Conservation (phyloP, 2,329 filamentous ascomycete species). For the Penicillium occitanis region DNA sequence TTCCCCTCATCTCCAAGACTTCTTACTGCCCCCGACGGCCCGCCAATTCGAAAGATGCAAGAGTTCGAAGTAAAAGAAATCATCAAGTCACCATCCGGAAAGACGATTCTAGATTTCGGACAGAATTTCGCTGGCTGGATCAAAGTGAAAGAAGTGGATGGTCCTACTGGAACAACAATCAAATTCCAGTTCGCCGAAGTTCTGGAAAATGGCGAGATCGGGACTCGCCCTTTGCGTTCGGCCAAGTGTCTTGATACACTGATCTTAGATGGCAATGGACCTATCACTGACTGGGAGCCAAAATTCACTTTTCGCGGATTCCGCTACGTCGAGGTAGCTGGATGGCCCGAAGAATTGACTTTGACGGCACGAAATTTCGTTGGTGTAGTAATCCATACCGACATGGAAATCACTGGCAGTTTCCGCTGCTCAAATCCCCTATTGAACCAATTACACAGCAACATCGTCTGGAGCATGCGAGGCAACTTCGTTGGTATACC, state of each 20-base stretch:
- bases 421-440: slow-evolving; percentile 53
- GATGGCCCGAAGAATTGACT: slow-evolving; percentile 37
- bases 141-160: slow-evolving; percentile 32
- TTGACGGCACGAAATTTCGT: not conserved
- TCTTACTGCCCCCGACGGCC: slow-evolving; percentile 43
- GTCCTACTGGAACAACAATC: slow-evolving; percentile 26
- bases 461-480: slow-evolving; percentile 58
- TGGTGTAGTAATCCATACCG: slow-evolving; percentile 50
- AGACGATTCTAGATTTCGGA: slow-evolving; percentile 57
- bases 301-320: slow-evolving; percentile 55
- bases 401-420: slow-evolving; percentile 51
- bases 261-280: slow-evolving; percentile 30
- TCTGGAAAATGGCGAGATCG: slow-evolving; percentile 48
- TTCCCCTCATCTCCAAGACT: not conserved
- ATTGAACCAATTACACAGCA: slow-evolving; percentile 55
- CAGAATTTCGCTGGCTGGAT: slow-evolving; percentile 59
- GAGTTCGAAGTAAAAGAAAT: slow-evolving; percentile 30
- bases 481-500: slow-evolving; percentile 60
- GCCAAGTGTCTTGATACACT: slow-evolving; percentile 45
- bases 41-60: slow-evolving; percentile 46
- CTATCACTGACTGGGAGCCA: slow-evolving; percentile 40
- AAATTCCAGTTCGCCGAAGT: slow-evolving; percentile 55
- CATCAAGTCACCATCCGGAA: slow-evolving; percentile 43
- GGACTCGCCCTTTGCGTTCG: slow-evolving; percentile 42
- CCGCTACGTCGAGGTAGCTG: slow-evolving; percentile 50